Evolutionary conservation across 768 basidiomycete genomes (phyloP), one percentile per base, ranked within the genome.

Genomic region (Russula emetica): DNA sequence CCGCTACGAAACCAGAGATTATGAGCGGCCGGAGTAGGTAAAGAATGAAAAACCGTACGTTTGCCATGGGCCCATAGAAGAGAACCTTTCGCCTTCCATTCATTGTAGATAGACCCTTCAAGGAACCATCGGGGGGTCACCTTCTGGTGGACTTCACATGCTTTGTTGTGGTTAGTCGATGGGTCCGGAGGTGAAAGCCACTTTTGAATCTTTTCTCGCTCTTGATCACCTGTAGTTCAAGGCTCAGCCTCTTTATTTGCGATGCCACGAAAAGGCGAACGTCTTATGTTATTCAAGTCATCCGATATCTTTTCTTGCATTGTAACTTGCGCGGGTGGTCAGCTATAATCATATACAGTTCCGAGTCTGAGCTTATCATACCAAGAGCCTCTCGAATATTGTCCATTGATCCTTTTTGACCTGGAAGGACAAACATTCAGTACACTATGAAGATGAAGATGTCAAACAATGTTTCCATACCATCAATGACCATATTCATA

Each of bases 161-260:
- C 45, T 0, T 22, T 32, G 13, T 62, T 62, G 2, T 54, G 60
- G n/a, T 45, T 54, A 9, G 28, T 22, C 1, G 34, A 62, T 9
- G 54, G 54, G 36, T 49, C 26, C 7, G 54, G 45, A 16, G 61
- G 60, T 3, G 28, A 55, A 20, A 55, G 54, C 61, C 53, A 62
- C 22, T 38, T 26, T 20, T n/a, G 34, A n/a, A 55, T 18, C 9
- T 20, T 36, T 5, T 38, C 20, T 49, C n/a, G 54, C 11, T n/a
- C 4, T 28, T 30, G 11, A 18, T 50, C 32, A 13, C 32, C 60
- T 54, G 24, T 18, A 58, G 22, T 18, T 32, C 20, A 40, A 51
- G 24, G 32, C 5, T 24, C 24, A 4, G 14, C 24, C 1, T 49
- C 13, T 22, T 24, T 22, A 3, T 49, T 18, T 14, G 10, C 22